phyloP scores from a whole-genome alignment of 805 yeast genomes.

The Tetrapisispora namnaoensis region DNA sequence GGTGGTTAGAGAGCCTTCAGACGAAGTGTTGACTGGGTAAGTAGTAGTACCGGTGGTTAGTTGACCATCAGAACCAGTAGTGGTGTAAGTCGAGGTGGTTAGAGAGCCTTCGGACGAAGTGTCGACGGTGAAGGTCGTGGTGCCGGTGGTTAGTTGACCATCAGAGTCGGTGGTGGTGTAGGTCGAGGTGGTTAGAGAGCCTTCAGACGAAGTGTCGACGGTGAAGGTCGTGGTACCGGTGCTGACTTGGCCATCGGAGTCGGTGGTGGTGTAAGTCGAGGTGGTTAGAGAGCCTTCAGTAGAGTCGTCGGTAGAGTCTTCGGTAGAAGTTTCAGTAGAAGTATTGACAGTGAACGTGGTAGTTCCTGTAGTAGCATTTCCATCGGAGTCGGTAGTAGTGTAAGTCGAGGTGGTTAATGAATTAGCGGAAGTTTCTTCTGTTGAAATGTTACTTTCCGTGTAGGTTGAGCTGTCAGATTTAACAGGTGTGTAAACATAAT shows the following conservation, averaged over 20 bases:
- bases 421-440: neutral
- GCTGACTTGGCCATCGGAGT: neutral
- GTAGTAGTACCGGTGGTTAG: too few relatives aligned
- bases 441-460: neutral
- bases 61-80: too few relatives aligned
- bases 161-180: neutral
- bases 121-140: too few relatives aligned
- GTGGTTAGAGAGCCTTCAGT: neutral
- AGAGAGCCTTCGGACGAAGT: too few relatives aligned
- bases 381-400: neutral
- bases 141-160: too few relatives aligned
- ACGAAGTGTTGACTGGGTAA: too few relatives aligned
- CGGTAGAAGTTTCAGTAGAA: too few relatives aligned
- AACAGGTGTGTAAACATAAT: neutral
- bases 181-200: neutral
- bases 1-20: too few relatives aligned
- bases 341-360: neutral
- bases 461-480: neutral
- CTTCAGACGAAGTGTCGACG: neutral
- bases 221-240: neutral
- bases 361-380: neutral
- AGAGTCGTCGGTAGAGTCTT: too few relatives aligned
- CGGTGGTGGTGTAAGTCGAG: neutral
- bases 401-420: neutral
- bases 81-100: too few relatives aligned